phyloP scores from a whole-genome alignment of 1,284 basidiomycete genomes.

The Rhizoctonia solani region DNA sequence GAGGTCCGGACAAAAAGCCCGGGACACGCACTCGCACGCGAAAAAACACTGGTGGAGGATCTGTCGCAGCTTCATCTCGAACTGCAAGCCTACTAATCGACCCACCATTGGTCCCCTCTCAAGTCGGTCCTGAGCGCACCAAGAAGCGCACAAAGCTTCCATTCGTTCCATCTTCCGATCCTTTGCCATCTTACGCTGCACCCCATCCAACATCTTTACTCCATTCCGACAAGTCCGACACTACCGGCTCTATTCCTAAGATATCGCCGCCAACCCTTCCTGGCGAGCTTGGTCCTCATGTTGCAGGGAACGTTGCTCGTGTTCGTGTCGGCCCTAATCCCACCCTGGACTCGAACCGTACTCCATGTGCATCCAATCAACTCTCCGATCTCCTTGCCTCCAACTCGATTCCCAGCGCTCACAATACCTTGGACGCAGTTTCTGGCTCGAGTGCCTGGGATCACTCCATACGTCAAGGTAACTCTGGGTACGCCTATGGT shows the following conservation, averaged over 20 bases:
- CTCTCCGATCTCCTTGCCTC: constrained; percentile 3
- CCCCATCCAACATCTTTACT: neutral
- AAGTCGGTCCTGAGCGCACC: constrained; percentile 14
- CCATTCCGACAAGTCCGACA: neutral
- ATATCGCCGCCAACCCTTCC: constrained; percentile 19
- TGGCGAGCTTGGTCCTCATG: neutral
- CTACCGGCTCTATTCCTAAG: neutral
- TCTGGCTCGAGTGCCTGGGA: no score
- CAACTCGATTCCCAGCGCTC: neutral
- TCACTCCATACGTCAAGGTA: neutral
- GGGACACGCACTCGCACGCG: constrained; percentile 29
- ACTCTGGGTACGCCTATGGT: neutral
- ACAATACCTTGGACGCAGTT: neutral
- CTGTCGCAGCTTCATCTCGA: neutral
- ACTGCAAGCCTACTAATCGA: constrained; percentile 4
- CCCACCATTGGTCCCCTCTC: constrained; percentile 18
- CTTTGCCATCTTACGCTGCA: neutral
- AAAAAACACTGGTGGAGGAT: constrained; percentile 5
- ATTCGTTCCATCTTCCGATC: neutral
- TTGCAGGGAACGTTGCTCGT: neutral
- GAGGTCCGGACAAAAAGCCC: constrained; percentile 31
- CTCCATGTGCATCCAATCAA: neutral
- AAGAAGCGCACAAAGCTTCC: constrained; percentile 8
- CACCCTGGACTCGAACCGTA: neutral
- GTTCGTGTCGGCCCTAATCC: neutral